Evolutionary conservation across 2,329 filamentous ascomycete genomes (phyloP).

Genomic region (Tolypocladium amazonense): DNA sequence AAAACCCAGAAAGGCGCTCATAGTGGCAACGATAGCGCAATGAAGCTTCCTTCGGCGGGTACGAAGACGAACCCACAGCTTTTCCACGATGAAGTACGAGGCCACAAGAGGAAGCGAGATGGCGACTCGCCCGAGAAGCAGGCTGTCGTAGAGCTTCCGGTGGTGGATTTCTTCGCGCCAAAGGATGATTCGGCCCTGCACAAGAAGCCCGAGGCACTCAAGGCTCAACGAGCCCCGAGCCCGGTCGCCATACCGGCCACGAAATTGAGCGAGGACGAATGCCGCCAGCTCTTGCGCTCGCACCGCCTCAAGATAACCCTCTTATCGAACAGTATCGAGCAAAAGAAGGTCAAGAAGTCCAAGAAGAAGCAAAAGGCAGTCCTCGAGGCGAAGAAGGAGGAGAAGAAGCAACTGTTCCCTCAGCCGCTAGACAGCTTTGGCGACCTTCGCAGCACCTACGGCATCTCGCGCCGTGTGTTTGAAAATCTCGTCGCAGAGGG

Average conservation of each 20-base stretch:
- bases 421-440: constrained; percentile 70
- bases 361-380: constrained; percentile 42
- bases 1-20: constrained; percentile 29
- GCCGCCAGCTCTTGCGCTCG: constrained; percentile 61
- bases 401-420: constrained; percentile 58
- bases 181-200: constrained; percentile 26
- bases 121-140: constrained; percentile 22
- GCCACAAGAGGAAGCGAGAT: constrained; percentile 46
- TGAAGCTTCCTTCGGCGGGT: constrained; percentile 53
- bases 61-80: constrained; percentile 57
- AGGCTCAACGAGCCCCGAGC: constrained; percentile 15
- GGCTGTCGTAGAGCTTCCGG: constrained; percentile 25
- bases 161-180: constrained; percentile 50
- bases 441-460: constrained; percentile 60
- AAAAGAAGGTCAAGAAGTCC: constrained; percentile 38
- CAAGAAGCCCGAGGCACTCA: constrained; percentile 10
- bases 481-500: constrained; percentile 77
- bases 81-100: constrained; percentile 46
- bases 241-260: constrained; percentile 15
- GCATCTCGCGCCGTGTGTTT: constrained; percentile 61
- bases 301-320: constrained; percentile 81
- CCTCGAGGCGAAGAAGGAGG: constrained; percentile 34
- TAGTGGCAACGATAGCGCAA: constrained; percentile 16
- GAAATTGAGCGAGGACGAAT: constrained; percentile 55
- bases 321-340: constrained; percentile 42